Conservation (phyloP, 257 asterid genomes). For the Nicotiana sylvestris region DNA sequence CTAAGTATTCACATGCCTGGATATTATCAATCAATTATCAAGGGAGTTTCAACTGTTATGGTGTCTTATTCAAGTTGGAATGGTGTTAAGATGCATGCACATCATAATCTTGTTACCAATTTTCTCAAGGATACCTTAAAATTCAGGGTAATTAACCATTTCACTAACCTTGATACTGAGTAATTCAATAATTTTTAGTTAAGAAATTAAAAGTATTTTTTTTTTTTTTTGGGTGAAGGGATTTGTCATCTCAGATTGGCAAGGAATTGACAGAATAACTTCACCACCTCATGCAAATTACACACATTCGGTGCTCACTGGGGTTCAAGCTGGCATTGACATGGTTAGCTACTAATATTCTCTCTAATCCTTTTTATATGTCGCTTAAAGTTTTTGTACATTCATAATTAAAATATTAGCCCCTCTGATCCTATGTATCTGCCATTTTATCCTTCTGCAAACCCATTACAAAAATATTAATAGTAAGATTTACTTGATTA, state of each 20-base stretch:
- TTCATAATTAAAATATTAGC: too few species aligned
- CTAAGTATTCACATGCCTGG: constrained; percentile 47
- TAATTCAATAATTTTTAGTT: too few species aligned
- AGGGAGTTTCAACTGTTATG: constrained; percentile 47
- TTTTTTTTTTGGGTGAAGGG: constrained; percentile 15
- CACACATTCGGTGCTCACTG: constrained; percentile 25
- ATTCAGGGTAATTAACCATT: constrained; percentile 28
- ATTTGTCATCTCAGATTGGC: constrained; percentile 45
- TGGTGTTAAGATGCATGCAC: constrained; percentile 44
- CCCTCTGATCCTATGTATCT: too few species aligned
- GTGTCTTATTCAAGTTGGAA: constrained; percentile 49
- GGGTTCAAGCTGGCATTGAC: constrained; percentile 46
- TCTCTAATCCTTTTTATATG: neutral
- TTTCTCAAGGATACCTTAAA: constrained; percentile 39
- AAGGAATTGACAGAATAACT: constrained; percentile 39
- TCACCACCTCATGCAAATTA: constrained; percentile 32
- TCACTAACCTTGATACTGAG: too few species aligned
- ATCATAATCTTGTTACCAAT: constrained; percentile 30
- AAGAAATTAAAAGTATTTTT: neutral
- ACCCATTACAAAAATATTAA: too few species aligned
- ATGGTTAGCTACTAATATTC: constrained; percentile 24
- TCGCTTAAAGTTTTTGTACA: neutral
- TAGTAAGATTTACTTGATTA: neutral
- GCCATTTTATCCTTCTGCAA: too few species aligned
- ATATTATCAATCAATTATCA: constrained; percentile 31